Percentiles rank a stretch among this genome's conserved stretches.
Conservation (phyloP, 441 rosid genomes). For the Flueggea neowawraea region DNA sequence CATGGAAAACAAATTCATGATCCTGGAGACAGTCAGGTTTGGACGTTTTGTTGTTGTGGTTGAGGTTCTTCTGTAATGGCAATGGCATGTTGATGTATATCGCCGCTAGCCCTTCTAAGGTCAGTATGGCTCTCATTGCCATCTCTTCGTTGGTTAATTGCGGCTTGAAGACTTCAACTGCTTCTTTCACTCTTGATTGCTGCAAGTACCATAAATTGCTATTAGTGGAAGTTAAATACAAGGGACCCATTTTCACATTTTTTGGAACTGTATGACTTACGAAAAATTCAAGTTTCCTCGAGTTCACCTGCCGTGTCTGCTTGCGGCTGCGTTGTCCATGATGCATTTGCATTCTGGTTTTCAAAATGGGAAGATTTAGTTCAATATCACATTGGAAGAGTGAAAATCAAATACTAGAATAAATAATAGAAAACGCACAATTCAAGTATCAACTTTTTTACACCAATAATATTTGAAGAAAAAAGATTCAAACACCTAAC, state of each 20-base stretch:
- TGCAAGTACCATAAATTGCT: conserved; percentile 24
- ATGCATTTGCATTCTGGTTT: conserved; percentile 22
- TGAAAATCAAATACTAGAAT: background rate
- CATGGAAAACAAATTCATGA: conserved; percentile 12
- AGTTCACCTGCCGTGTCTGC: conserved; percentile 40
- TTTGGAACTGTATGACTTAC: conserved; percentile 40
- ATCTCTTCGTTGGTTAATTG: conserved; percentile 35
- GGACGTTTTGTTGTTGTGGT: background rate
- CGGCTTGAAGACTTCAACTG: conserved; percentile 49
- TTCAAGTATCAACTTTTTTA: too few species aligned
- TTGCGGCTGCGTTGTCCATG: conserved; percentile 10
- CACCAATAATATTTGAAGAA: too few species aligned
- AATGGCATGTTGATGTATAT: conserved; percentile 28
- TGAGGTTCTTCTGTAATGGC: conserved; percentile 33
- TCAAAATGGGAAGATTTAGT: background rate
- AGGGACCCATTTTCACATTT: background rate
- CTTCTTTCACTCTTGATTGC: conserved; percentile 69
- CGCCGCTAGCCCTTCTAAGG: conserved; percentile 59
- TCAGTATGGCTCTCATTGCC: conserved; percentile 50
- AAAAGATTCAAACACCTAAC: too few species aligned
- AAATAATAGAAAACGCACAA: background rate
- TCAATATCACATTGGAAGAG: background rate
- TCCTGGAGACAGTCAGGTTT: conserved; percentile 1
- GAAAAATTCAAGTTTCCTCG: conserved; percentile 54
- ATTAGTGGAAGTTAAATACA: background rate